Evolutionary conservation across 495 filamentous ascomycete genomes (phyloP), one percentile per base, ranked within the genome.

Genomic region (Zalerion maritima): DNA sequence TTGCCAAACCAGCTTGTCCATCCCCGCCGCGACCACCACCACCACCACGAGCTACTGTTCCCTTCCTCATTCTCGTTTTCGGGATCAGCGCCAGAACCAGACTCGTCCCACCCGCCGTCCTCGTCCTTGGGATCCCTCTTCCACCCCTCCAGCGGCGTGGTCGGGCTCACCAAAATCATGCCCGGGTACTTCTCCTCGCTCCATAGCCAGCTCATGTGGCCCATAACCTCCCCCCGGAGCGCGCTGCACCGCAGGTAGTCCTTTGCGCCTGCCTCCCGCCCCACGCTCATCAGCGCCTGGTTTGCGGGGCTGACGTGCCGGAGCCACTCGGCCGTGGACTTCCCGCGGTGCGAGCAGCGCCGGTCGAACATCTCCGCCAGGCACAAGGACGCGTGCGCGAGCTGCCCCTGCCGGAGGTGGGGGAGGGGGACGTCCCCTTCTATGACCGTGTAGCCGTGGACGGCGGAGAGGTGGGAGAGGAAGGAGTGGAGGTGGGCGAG

Each of bases 361-460:
- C 51, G 47, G 21, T 50, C 58, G 18, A 62, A 55, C 17, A 71
- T 69, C 34, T 86, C 81, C 11, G 65, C 47, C 34, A 94, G 73
- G 47, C 87, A 89, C 18, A 79, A 91, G 5, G 84, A 53, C 11
- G 72, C 73, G 54, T 94, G 86, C 0, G 83, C 81, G 19, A 73
- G 56, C 34, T 87, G 79, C 15, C 68, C 78, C 45, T 84, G 69
- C 14, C 63, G 58, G n/a, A 91, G 46, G 39, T 76, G 69, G 4
- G 86, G 86, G 28, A 94, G 69, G 9, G 55, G 50, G 46, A 96
- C 82, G 37, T 81, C 67, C n/a, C n/a, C n/a, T n/a, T n/a, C n/a
- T 26, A 92, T 58, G 14, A 75, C 38, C 18, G 63, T 50, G 58
- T 94, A 92, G 23, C 67, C 67, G 8, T 64, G 50, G 16, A 64